Percentiles rank a stretch among this genome's conserved stretches.
Conservation (phyloP, 768 basidiomycete species). For the Neoboletus brunneissimus region DNA sequence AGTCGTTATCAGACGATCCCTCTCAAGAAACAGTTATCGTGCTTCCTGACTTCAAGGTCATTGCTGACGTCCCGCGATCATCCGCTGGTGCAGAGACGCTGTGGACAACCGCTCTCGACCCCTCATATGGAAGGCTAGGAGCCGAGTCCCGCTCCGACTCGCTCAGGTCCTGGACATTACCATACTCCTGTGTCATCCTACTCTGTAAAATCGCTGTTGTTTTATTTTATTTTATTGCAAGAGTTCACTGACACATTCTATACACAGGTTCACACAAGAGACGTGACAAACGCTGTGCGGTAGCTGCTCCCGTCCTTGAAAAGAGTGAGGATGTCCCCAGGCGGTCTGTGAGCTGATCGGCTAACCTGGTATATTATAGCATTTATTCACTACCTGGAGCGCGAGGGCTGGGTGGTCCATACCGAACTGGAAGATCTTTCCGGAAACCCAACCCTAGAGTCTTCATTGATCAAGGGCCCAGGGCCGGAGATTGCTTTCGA, state of each 20-base stretch:
- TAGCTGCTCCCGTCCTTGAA: slow-evolving; percentile 82
- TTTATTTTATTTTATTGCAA: not conserved
- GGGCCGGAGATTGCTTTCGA: slow-evolving; percentile 56
- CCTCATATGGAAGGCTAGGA: slow-evolving; percentile 50
- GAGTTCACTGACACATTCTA: not conserved
- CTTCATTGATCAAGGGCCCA: slow-evolving; percentile 3
- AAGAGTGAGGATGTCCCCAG: slow-evolving; percentile 46
- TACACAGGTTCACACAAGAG: slow-evolving; percentile 84
- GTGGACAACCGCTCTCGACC: slow-evolving; percentile 63
- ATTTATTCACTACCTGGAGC: slow-evolving; percentile 60
- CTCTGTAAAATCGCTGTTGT: slow-evolving; percentile 58
- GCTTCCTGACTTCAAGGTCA: slow-evolving; percentile 88
- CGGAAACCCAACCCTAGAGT: slow-evolving; percentile 29
- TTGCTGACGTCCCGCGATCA: slow-evolving; percentile 67
- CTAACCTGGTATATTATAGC: slow-evolving; percentile 37
- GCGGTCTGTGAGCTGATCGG: slow-evolving; percentile 11
- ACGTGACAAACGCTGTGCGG: slow-evolving; percentile 87
- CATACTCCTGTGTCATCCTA: slow-evolving; percentile 87
- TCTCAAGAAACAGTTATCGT: slow-evolving; percentile 78
- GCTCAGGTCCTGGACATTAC: slow-evolving; percentile 74
- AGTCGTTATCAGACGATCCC: slow-evolving; percentile 57
- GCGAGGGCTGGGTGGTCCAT: slow-evolving; percentile 71
- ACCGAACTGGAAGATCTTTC: slow-evolving; percentile 65
- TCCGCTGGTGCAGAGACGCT: slow-evolving; percentile 64
- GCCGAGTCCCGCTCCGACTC: slow-evolving; percentile 41